Evolutionary conservation across 2,329 filamentous ascomycete genomes (phyloP), one percentile per base, ranked within the genome.

Genomic region (Ophiostoma sp.): DNA sequence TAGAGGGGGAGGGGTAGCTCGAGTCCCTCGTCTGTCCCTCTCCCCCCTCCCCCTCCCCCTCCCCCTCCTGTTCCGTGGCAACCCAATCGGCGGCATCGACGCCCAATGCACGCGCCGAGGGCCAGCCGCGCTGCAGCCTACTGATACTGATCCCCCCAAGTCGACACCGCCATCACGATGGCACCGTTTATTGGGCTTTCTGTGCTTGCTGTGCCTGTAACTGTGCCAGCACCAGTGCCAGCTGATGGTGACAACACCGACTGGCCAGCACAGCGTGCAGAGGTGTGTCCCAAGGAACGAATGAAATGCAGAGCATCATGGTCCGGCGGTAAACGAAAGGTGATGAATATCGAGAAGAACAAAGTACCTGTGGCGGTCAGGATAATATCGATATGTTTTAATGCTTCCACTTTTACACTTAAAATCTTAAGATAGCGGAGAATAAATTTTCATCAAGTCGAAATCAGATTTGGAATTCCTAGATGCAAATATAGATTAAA

Each of bases 21-120:
- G 27, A 27, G 27, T 27, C 27, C 27, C 40, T 62, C 18, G 14
- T 14, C 38, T 36, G 3, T 58, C 18, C 7, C 52, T 36, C 18
- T 36, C 27, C 9, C 52, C 52, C 6, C 58, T 8, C 36, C 58
- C 58, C 58, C 58, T 62, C 9, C 52, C 52, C 6, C 58, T 8
- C 36, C 58, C 58, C 58, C 58, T 62, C 58, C 58, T 62, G 8
- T 42, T 42, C 40, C 60, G 42, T 63, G 36, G 58, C 60, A 18
- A 42, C 60, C 63, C 42, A 44, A 64, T 45, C 18, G 62, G 16
- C 58, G 58, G 63, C 41, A 64, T 64, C 63, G 63, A 47, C 63
- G 63, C 63, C 63, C 63, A 38, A 64, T 38, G 63, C 63, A 63
- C 60, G 60, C 60, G 60, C 60, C 60, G 60, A n/a, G 41, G 38